phyloP scores from a whole-genome alignment of 345 rosid genomes.

The Populus davidiana region DNA sequence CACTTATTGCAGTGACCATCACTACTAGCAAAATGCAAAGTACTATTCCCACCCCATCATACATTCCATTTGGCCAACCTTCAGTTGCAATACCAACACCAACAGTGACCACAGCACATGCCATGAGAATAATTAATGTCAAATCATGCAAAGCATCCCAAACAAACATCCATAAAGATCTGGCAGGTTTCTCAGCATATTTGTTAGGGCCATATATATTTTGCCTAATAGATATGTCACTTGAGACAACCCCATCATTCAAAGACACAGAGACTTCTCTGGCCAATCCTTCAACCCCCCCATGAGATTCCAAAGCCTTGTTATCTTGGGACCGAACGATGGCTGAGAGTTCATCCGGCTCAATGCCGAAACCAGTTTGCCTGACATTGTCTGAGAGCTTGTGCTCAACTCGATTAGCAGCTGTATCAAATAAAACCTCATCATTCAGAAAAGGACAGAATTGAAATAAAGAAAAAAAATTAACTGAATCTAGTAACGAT shows the following conservation, averaged over 20 bases:
- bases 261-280: constrained; percentile 34
- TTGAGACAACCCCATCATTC: constrained; percentile 44
- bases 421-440: constrained; percentile 23
- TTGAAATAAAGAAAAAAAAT: no score
- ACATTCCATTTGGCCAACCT: constrained; percentile 86
- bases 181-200: constrained; percentile 57
- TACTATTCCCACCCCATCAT: constrained; percentile 82
- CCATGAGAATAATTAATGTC: constrained; percentile 73
- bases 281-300: constrained; percentile 43
- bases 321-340: constrained; percentile 34
- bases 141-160: constrained; percentile 94
- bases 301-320: constrained; percentile 27
- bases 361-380: constrained; percentile 41
- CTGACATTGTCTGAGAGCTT: constrained; percentile 32
- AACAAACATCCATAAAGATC: constrained; percentile 56
- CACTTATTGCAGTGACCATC: constrained; percentile 82
- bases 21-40: constrained; percentile 81
- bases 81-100: constrained; percentile 90
- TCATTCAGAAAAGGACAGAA: background rate
- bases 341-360: constrained; percentile 38
- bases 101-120: constrained; percentile 78
- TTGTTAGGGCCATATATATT: constrained; percentile 53
- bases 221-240: constrained; percentile 48
- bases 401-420: constrained; percentile 32
- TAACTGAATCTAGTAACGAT: background rate